Conservation (phyloP, 2,329 filamentous ascomycete genomes). For the Diaporthe citrichinensis region DNA sequence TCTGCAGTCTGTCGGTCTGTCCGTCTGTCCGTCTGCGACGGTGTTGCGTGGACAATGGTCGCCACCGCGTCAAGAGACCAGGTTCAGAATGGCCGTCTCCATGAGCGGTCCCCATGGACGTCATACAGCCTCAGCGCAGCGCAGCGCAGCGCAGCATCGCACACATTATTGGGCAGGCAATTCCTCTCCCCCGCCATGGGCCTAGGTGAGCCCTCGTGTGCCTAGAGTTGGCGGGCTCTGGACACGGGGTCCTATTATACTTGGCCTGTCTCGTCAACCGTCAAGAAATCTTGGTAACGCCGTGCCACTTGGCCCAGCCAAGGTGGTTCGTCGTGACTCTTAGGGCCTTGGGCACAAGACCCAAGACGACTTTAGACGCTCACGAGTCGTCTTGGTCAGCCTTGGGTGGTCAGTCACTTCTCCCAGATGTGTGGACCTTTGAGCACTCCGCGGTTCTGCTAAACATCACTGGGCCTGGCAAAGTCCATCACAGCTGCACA, state of each 20-base stretch:
- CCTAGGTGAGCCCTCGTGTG: background rate
- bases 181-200: background rate
- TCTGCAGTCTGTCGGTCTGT: background rate
- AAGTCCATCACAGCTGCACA: background rate
- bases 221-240: background rate
- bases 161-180: background rate
- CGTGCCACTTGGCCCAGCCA: constrained; percentile 29
- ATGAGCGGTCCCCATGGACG: background rate
- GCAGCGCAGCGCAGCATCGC: background rate
- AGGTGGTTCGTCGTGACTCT: constrained; percentile 28
- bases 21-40: background rate
- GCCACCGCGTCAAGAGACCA: constrained; percentile 1
- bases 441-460: background rate
- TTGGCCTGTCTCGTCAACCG: constrained; percentile 6
- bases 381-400: background rate
- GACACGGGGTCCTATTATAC: background rate
- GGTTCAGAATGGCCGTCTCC: background rate
- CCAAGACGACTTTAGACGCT: constrained; percentile 3
- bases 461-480: background rate
- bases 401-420: background rate
- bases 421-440: background rate
- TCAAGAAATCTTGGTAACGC: constrained; percentile 15
- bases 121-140: background rate
- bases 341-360: background rate
- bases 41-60: background rate